These are phyloP conservation scores for Hura crepitans DNA, from an alignment of 441 rosid genomes.

Conservation along the genomic window DNA sequence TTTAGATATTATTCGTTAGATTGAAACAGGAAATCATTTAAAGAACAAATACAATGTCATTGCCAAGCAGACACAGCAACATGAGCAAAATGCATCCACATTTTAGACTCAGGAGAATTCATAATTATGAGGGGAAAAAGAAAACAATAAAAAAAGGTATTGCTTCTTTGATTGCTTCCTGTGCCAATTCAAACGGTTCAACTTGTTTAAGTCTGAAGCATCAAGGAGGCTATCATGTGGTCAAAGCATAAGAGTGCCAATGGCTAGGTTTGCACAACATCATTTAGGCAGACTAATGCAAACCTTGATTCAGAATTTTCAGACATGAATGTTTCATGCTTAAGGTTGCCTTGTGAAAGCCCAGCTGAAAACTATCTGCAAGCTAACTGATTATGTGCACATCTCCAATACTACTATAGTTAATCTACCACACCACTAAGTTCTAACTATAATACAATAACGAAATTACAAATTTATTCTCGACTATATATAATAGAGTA, in stretches of 20 bases:
- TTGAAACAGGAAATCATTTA: not conserved
- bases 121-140: not conserved
- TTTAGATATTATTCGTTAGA: not conserved
- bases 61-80: too few relatives aligned
- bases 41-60: too few relatives aligned
- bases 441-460: not conserved
- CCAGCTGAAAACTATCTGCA: not conserved
- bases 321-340: not conserved
- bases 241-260: not conserved
- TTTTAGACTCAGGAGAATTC: not conserved
- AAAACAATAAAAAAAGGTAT: not conserved
- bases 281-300: too few relatives aligned
- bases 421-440: not conserved
- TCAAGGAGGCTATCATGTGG: not conserved
- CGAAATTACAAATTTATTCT: not conserved
- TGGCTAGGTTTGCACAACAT: not conserved
- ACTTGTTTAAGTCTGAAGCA: not conserved
- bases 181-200: not conserved
- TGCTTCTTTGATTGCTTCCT: not conserved
- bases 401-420: not conserved
- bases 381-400: not conserved
- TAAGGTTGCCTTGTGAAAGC: not conserved
- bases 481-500: not conserved
- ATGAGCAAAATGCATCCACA: not conserved
- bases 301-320: too few relatives aligned